Evolutionary conservation across 169 alveolate species (phyloP), one percentile per base, ranked within the genome.

Genomic region (Cryptosporidium meleagridis): DNA sequence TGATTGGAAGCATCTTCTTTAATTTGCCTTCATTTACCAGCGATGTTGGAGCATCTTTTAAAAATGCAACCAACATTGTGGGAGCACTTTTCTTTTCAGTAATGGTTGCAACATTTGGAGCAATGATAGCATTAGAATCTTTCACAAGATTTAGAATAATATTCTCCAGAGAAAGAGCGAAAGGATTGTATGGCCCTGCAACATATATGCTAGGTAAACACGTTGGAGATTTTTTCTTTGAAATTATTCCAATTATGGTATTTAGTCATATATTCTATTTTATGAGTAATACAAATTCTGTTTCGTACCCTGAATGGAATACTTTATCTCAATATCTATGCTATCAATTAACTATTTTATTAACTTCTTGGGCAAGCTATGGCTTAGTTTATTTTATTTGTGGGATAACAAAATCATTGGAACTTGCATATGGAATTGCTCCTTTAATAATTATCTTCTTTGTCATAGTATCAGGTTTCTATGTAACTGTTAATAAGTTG

Each of bases 121-220:
- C 86, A 53, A 18, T 73, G 52, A 23, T 52, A n/a, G 48, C 65
- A 16, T 33, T 73, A 29, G 86, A 73, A 16, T 73, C 86, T 12
- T 35, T 73, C 41, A 10, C 70, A 29, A 73, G 45, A 6, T 73
- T 55, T 58, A 52, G 86, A 0, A 31, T 73, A 10, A 55, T 73
- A 73, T 73, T 73, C 29, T 33, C 70, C 14, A 73, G 86, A 59
- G 86, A 73, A 21, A 73, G 86, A 33, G 86, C 86, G 14, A 73
- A 73, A 21, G 71, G 71, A 4, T 44, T 73, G n/a, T 73, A 73
- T 37, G 86, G 86, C 26, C 44, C 86, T 16, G 39, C 55, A 2
- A 31, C 48, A 26, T 73, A 55, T 35, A 55, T 73, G 59, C 7
- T 73, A 16, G 71, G 72, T 21, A 73, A 73, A 39, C 72, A 73